Base-by-base conservation (phyloP, 768 basidiomycete genomes). In the Amanita pseudoporphyria region DNA sequence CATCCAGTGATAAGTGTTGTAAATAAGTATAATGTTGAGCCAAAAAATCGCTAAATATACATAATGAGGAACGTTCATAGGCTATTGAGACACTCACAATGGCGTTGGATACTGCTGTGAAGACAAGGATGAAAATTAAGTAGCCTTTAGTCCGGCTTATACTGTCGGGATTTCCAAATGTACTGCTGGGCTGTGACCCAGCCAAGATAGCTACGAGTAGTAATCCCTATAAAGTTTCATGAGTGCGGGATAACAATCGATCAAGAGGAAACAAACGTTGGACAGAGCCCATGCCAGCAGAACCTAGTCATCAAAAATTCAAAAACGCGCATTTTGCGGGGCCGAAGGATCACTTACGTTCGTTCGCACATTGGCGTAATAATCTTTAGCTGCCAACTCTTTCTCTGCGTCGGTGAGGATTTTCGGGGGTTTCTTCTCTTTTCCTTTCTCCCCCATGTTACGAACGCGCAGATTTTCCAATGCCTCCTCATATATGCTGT, bases 351-450 rank as follows among this genome's bases (percentile, higher is more conserved):
- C 36, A 57, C 60, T 45, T 49, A 73, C 85, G 66, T 92, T 91
- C 6, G 89, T 91, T 54, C 90, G 70, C 47, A 93, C 87, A 57
- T 81, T 82, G 1, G 89, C 87, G 63, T 92, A 94, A 66, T 92
- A 93, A 56, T 90, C 87, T 59, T 81, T 84, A 9, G 86, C 86
- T 1, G 74, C 76, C 54, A 81, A 76, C 55, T 90, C 86, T 60
- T 73, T 79, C 62, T 89, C 87, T 10, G 77, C 74, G 14, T 63
- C 76, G 52, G 65, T 64, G 6, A 46, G 35, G 7, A 49, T 46
- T 35, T 52, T 55, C 52, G 66, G 62, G 26, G 51, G 49, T 31
- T 52, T 56, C 53, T 68, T 65, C 33, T 62, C 62, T 13, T 44
- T 48, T 12, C 56, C 57, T 22, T 57, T 60, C 28, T 65, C 62